Base-by-base conservation (phyloP, 805 yeast species). In the Sugiyamaella qingdaonensis region DNA sequence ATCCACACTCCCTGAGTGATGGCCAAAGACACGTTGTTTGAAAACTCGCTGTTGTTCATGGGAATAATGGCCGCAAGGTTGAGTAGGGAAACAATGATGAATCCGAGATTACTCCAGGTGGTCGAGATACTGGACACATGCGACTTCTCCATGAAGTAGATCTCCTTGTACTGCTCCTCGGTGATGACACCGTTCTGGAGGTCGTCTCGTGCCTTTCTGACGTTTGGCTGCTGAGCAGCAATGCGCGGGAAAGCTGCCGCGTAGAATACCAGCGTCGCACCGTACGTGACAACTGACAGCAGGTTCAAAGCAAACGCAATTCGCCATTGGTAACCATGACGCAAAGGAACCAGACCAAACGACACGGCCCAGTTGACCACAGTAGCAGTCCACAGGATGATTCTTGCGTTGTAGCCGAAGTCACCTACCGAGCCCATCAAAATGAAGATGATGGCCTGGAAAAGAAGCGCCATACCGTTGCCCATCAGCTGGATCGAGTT, bases 401-500 rank as follows among this genome's bases (percentile, higher is more conserved):
- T 39, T 24, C 54, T 27, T 4, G 56, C 52, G 34, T 43, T 52
- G 16, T 47, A 44, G 29, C 54, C 55, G 37, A 52, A 55, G 29
- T 55, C 58, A 14, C 54, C 58, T 16, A 55, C 41, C 10, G 55
- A 49, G n/a, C 58, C 58, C 48, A 55, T 31, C 48, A 49, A 52
- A 24, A 55, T 50, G 42, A 55, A 55, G 13, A 55, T 29, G 7
- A 55, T 33, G 7, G 55, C 53, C 47, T 55, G 58, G 34, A 55
- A 45, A 11, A 52, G 45, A 44, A 55, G 48, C 8, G 56, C 55
- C 37, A 55, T 37, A 14, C 58, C 58, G 24, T 55, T 49, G 5
- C 53, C 53, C 14, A 55, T 27, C 43, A 55, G 54, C 18, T 48
- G 48, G 4, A 55, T 49, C 4, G 55, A 52, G 32, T 46, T 45